Conservation (phyloP, 176 grass and related monocot genomes). For the Lolium multiflorum region DNA sequence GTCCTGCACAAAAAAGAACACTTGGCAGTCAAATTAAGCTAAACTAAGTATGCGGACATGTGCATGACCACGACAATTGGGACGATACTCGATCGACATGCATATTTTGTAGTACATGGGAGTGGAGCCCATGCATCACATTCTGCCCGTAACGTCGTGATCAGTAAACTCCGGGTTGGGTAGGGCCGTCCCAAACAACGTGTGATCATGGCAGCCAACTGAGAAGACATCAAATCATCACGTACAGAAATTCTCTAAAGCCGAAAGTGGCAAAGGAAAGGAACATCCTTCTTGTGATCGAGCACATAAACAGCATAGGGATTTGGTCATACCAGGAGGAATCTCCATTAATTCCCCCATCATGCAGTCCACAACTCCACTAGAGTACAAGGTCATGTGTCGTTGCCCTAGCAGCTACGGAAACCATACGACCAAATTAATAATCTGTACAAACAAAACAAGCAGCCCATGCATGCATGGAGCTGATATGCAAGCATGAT, state of each 20-base stretch:
- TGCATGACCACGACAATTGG: not conserved
- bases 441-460: not conserved
- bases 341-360: conserved; percentile 50
- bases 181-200: conserved; percentile 32
- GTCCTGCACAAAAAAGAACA: not conserved
- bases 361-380: conserved; percentile 38
- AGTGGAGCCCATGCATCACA: conserved; percentile 42
- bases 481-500: not conserved
- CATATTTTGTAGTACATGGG: not conserved
- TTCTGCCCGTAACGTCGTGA: conserved; percentile 26
- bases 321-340: not conserved
- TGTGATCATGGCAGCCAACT: conserved; percentile 56
- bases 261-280: conserved; percentile 37
- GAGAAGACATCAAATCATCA: conserved; percentile 42
- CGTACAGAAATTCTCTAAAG: conserved; percentile 44
- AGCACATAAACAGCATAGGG: conserved; percentile 24
- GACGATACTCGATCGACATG: not conserved
- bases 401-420: conserved; percentile 35
- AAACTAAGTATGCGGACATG: not conserved
- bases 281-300: conserved; percentile 35
- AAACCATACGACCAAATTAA: not conserved
- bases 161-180: conserved; percentile 13
- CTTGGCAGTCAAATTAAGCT: not conserved
- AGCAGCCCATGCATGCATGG: not conserved
- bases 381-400: conserved; percentile 51